Percentiles rank a stretch among this genome's conserved stretches.
These are phyloP conservation scores for Zymoseptoria passerinii DNA, from an alignment of 2,329 filamentous ascomycete genomes.

Conservation along the genomic window DNA sequence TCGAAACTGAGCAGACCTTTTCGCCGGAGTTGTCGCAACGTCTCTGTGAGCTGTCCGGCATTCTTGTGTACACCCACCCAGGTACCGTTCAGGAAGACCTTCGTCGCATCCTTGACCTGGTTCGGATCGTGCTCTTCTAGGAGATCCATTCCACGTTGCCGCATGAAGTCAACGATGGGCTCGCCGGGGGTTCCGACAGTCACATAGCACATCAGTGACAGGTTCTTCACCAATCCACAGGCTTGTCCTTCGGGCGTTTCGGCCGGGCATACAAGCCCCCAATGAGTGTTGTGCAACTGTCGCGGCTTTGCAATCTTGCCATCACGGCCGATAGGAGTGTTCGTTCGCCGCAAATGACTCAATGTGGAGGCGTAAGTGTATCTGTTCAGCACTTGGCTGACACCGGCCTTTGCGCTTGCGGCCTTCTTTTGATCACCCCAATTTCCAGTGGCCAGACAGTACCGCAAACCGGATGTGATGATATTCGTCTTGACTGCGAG, in stretches of 20 bases:
- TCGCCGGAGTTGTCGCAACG: conserved; percentile 38
- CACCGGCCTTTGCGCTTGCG: conserved; percentile 86
- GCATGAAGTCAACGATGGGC: conserved; percentile 91
- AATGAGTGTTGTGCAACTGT: conserved; percentile 97
- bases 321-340: conserved; percentile 94
- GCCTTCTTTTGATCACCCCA: conserved; percentile 99
- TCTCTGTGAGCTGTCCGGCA: conserved; percentile 69
- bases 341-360: conserved; percentile 93
- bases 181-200: conserved; percentile 88
- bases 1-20: conserved; percentile 81
- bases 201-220: conserved; percentile 97
- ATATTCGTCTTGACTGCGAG: conserved; percentile 87
- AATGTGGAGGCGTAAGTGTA: conserved; percentile 96
- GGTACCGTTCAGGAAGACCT: conserved; percentile 95
- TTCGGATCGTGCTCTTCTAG: conserved; percentile 73
- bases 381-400: conserved; percentile 94
- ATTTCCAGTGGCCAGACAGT: conserved; percentile 93
- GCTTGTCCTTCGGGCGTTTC: conserved; percentile 98
- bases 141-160: conserved; percentile 89
- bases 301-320: conserved; percentile 97
- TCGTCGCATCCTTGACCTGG: conserved; percentile 79
- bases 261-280: conserved; percentile 93
- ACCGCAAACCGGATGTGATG: conserved; percentile 88
- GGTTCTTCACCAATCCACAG: conserved; percentile 95
- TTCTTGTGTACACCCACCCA: conserved; percentile 96